Evolutionary conservation across 495 filamentous ascomycete genomes (phyloP).

Genomic region (Penicillium cataractarum): DNA sequence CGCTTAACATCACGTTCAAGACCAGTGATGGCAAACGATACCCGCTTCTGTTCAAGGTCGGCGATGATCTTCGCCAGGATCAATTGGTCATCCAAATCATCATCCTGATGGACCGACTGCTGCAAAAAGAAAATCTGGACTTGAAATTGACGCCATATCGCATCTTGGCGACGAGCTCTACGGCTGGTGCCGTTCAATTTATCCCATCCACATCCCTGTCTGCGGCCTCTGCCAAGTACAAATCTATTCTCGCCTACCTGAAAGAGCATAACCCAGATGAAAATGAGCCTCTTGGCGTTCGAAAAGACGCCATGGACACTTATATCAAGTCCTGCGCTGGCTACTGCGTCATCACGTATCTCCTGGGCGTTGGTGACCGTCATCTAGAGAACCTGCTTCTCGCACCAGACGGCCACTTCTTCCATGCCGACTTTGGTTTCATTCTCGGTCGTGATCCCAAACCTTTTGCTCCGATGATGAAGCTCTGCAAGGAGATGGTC

Average conservation of each 20-base stretch:
- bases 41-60: constrained; percentile 94
- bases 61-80: constrained; percentile 95
- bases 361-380: constrained; percentile 95
- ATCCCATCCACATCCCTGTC: constrained; percentile 84
- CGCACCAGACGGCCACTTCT: constrained; percentile 88
- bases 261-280: constrained; percentile 89
- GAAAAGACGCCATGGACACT: constrained; percentile 91
- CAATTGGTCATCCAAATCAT: constrained; percentile 99
- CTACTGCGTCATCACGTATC: constrained; percentile 98
- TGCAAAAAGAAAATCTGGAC: constrained; percentile 96
- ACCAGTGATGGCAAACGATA: constrained; percentile 77
- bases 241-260: constrained; percentile 83
- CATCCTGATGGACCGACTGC: constrained; percentile 93
- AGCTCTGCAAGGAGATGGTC: constrained; percentile 96
- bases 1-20: constrained; percentile 88
- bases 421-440: constrained; percentile 98
- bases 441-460: constrained; percentile 98
- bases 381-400: constrained; percentile 96
- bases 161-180: constrained; percentile 89
- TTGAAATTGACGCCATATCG: constrained; percentile 94
- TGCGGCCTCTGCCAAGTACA: constrained; percentile 77
- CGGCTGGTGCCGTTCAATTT: constrained; percentile 90
- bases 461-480: constrained; percentile 95
- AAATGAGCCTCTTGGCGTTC: constrained; percentile 78
- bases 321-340: constrained; percentile 96